Percentiles rank a stretch among this genome's conserved stretches.
phyloP scores from a whole-genome alignment of 495 filamentous ascomycete species.

The Bombardia bombarda region DNA sequence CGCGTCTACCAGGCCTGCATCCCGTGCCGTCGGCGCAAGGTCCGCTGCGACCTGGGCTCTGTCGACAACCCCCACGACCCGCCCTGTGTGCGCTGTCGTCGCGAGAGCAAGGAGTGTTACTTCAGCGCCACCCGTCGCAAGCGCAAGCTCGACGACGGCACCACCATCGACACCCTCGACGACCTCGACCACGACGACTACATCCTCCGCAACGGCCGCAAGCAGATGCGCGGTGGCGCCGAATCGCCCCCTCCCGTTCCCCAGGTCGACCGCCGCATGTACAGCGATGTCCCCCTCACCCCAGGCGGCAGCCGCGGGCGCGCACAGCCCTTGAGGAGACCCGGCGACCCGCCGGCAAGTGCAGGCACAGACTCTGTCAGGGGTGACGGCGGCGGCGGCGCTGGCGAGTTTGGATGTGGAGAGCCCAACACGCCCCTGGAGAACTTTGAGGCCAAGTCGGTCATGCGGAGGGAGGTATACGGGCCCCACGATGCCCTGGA shows the following conservation, averaged over 20 bases:
- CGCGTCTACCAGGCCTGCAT: constrained; percentile 83
- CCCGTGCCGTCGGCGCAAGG: constrained; percentile 83
- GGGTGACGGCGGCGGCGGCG: constrained; percentile 24
- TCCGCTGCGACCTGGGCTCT: constrained; percentile 87
- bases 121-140: constrained; percentile 95
- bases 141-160: constrained; percentile 65
- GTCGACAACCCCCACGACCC: constrained; percentile 92
- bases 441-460: constrained; percentile 53
- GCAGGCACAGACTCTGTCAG: too few relatives aligned
- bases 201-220: constrained; percentile 46
- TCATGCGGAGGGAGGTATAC: constrained; percentile 56
- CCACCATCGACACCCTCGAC: constrained; percentile 35
- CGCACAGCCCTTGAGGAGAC: constrained; percentile 48
- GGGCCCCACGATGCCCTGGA: constrained; percentile 66
- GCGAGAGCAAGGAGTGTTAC: constrained; percentile 91
- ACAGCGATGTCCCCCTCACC: constrained; percentile 48
- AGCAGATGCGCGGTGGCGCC: constrained; percentile 37
- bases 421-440: constrained; percentile 40
- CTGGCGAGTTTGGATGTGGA: constrained; percentile 31
- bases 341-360: constrained; percentile 23
- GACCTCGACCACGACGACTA: constrained; percentile 48
- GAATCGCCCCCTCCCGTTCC: constrained; percentile 28
- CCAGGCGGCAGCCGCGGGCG: constrained; percentile 55
- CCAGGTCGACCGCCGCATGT: constrained; percentile 31
- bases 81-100: constrained; percentile 86